Conservation (phyloP, 108 stramenopile genomes). For the Seminavis robusta region DNA sequence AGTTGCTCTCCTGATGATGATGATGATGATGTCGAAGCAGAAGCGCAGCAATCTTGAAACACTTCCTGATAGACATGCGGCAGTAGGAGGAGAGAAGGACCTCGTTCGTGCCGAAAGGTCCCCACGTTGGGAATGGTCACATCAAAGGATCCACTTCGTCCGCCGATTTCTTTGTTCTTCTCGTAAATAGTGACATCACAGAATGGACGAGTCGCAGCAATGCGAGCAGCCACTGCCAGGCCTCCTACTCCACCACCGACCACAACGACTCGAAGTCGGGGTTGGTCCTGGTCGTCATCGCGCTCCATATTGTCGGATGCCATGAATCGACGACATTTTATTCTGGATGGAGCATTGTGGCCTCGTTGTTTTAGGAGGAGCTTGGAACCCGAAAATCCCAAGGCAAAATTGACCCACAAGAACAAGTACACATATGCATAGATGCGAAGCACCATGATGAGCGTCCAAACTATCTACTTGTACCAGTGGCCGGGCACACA, state of each 20-base stretch:
- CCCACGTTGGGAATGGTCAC: constrained; percentile 31
- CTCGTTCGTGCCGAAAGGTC: constrained; percentile 76
- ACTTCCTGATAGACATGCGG: constrained; percentile 54
- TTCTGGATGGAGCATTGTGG: no score
- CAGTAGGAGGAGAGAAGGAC: constrained; percentile 67
- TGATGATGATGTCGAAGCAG: no score
- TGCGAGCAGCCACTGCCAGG: constrained; percentile 55
- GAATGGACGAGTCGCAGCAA: constrained; percentile 19
- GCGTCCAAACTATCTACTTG: no score
- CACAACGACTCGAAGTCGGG: constrained; percentile 46
- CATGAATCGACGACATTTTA: no score
- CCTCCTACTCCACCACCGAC: constrained; percentile 74
- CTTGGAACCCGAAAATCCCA: no score
- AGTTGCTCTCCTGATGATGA: neutral
- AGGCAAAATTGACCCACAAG: no score
- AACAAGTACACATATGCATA: no score
- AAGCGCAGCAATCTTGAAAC: constrained; percentile 46
- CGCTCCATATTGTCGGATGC: no score
- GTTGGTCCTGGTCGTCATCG: no score
- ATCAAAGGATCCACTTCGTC: constrained; percentile 70
- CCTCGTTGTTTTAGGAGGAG: no score
- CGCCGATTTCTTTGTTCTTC: constrained; percentile 56
- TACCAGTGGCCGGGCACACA: no score
- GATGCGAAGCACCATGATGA: no score
- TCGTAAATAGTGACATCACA: constrained; percentile 53